These are phyloP conservation scores for Verticillium zaregamsianum DNA, from an alignment of 2,329 filamentous ascomycete genomes.

Conservation along the genomic window DNA sequence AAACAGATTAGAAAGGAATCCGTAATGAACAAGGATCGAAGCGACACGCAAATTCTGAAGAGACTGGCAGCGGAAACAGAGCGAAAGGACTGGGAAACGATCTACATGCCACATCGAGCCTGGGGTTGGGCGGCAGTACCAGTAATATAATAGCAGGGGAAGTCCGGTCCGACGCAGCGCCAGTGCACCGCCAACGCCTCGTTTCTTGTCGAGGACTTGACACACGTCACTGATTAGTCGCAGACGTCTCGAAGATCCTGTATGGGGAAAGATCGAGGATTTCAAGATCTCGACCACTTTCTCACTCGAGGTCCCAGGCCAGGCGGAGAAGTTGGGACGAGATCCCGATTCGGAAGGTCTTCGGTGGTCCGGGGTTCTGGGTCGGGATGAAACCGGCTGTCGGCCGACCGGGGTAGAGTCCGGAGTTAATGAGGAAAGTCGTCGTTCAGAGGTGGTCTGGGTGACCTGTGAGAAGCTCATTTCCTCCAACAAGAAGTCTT, in stretches of 20 bases:
- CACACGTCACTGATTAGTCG: not conserved
- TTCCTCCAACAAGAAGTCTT: not conserved
- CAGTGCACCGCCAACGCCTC: not conserved
- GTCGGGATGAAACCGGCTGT: not conserved
- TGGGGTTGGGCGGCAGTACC: not conserved
- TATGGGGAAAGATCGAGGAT: not conserved
- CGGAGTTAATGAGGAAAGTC: not conserved
- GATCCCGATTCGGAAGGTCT: not conserved
- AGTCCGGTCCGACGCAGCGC: not conserved
- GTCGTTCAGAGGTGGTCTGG: too few relatives aligned
- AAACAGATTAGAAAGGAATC: not conserved
- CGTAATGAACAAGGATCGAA: not conserved
- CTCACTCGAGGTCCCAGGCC: not conserved
- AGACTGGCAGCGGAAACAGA: not conserved
- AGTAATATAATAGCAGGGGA: not conserved
- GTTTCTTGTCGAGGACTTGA: not conserved
- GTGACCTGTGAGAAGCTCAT: too few relatives aligned
- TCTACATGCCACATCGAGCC: not conserved
- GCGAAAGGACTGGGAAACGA: not conserved
- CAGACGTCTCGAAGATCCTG: not conserved
- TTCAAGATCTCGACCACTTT: not conserved
- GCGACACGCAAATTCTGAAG: too few relatives aligned
- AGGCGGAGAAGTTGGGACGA: not conserved
- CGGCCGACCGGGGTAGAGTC: not conserved
- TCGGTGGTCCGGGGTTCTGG: not conserved